Conservation (phyloP, 2,329 filamentous ascomycete species). For the Cercospora janseana region DNA sequence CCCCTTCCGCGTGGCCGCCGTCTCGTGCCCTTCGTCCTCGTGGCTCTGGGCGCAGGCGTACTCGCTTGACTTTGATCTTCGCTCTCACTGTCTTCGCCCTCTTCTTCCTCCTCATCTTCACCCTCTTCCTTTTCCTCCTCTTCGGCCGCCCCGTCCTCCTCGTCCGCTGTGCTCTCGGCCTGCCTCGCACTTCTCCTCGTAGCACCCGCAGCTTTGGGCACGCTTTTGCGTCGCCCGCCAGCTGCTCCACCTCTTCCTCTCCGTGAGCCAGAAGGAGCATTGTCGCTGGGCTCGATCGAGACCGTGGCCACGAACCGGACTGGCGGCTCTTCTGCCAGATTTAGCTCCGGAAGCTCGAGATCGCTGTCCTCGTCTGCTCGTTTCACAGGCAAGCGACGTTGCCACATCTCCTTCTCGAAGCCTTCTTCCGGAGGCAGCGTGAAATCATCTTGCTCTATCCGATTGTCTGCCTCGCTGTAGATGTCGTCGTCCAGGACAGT, state of each 20-base stretch:
- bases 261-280: conserved; percentile 23
- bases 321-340: conserved; percentile 34
- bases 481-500: conserved; percentile 40
- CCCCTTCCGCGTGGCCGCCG: background rate
- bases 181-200: conserved; percentile 31
- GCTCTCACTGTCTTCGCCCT: conserved; percentile 26
- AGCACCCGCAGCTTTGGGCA: conserved; percentile 18
- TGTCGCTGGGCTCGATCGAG: conserved; percentile 32
- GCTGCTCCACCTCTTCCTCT: conserved; percentile 19
- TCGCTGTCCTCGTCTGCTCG: conserved; percentile 25
- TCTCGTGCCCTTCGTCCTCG: conserved; percentile 14
- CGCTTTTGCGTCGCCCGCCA: conserved; percentile 20
- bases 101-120: conserved; percentile 28
- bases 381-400: conserved; percentile 33
- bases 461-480: conserved; percentile 38
- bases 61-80: conserved; percentile 24
- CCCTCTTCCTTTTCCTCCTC: conserved; percentile 29
- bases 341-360: conserved; percentile 33
- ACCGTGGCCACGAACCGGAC: conserved; percentile 37
- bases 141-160: conserved; percentile 29
- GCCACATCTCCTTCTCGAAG: conserved; percentile 47
- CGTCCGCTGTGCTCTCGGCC: conserved; percentile 30
- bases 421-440: conserved; percentile 42
- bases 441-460: conserved; percentile 44
- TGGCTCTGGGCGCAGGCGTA: conserved; percentile 18